Conservation (phyloP, 306 rosid genomes). For the Notholithocarpus densiflorus region DNA sequence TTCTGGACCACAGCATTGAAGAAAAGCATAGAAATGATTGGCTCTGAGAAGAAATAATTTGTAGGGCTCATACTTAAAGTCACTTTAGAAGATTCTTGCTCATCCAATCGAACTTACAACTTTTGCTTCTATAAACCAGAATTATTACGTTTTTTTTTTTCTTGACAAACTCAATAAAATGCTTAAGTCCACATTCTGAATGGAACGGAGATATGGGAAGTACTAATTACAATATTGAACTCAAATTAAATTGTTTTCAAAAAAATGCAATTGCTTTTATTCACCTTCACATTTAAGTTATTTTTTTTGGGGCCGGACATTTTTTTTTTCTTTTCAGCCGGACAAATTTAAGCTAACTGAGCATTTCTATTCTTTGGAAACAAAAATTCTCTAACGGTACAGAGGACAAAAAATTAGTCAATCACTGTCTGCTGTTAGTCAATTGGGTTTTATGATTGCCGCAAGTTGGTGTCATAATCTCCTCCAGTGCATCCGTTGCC, state of each 20-base stretch:
- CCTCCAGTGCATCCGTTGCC: slow-evolving; percentile 19
- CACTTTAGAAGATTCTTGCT: no score
- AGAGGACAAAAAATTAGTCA: slow-evolving; percentile 1
- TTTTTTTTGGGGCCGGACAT: neutral
- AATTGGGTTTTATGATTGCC: slow-evolving; percentile 44
- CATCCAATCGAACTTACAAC: no score
- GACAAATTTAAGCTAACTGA: neutral
- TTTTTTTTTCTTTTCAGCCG: neutral
- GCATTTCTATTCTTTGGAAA: neutral
- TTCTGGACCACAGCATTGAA: neutral
- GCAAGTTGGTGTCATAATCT: slow-evolving; percentile 9
- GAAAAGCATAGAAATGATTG: neutral
- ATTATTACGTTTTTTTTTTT: neutral
- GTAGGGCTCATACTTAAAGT: no score
- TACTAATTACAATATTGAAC: no score
- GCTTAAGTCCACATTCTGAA: no score
- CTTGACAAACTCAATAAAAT: no score
- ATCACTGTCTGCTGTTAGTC: slow-evolving; percentile 57
- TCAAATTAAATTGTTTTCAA: neutral
- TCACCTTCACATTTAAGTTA: slow-evolving; percentile 2
- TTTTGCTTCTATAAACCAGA: neutral
- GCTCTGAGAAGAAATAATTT: no score
- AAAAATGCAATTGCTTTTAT: slow-evolving; percentile 16
- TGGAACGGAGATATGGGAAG: no score
- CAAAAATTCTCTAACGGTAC: neutral